Evolutionary conservation across 228 moss, liverwort and hornwort genomes (phyloP), one percentile per base, ranked within the genome.

Genomic region (Sphagnum fallax): DNA sequence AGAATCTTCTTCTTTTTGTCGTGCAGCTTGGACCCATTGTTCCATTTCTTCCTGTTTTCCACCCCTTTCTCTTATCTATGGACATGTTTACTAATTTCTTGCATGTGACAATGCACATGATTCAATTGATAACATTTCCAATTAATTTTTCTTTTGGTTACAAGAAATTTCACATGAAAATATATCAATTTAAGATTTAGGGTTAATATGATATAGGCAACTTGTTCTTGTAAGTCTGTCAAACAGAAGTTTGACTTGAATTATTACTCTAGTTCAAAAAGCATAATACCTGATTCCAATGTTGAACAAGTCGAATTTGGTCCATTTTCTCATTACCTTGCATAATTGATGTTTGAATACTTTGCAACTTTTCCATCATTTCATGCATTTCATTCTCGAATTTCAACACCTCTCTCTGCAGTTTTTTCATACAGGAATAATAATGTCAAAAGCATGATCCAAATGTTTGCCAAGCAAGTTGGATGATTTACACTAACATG

Each of bases 1-100:
- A 65, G 75, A 84, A 52, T 98, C 98, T 66, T 98, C 98, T 68
- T 93, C 83, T 73, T 93, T 98, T 75, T 98, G 93, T 5, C 88
- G 69, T 0, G 90, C 83, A 49, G 87, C 91, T 78, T 87, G 84
- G 60, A 88, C 67, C 93, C 92, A 98, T 75, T 93, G 93, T 67
- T 93, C 93, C 57, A 98, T 69, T 73, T 98, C 98, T 88, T 90
- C 85, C 98, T 98, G 67, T 53, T 78, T 77, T 15, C 58, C 58
- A 58, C 14, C 32, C 32, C 32, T 32, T 32, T 32, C 32, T 32
- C 32, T 32, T 32, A 32, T 32, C 3, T 32, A 32, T 32, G 32
- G 32, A 32, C 32, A 32, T 32, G 32, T 32, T 32, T 3, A 32
- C 32, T 32, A 32, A 32, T 3, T 32, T 32, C 32, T 32, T 32